These are phyloP conservation scores for Peterozyma toletana DNA, from an alignment of 805 yeast genomes.

Conservation along the genomic window DNA sequence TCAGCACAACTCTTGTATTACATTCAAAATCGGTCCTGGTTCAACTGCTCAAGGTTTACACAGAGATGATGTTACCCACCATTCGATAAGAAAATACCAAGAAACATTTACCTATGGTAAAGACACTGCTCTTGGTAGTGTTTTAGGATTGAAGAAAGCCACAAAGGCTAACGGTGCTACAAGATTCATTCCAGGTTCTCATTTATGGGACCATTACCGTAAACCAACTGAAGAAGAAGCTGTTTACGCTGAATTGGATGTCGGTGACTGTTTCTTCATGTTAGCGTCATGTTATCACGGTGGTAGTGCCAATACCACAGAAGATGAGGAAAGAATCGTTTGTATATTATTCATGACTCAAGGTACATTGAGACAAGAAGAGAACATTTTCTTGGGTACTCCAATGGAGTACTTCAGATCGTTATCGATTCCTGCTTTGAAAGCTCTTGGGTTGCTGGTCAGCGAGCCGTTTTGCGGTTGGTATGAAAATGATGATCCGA, in stretches of 20 bases:
- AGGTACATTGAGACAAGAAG: constrained; percentile 22
- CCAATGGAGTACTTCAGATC: constrained; percentile 18
- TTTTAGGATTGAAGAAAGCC: no score
- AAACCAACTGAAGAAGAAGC: constrained; percentile 16
- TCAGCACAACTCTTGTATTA: constrained; percentile 14
- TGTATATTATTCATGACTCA: constrained; percentile 20
- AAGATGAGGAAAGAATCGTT: constrained; percentile 17
- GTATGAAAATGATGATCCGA: no score
- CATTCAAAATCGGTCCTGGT: constrained; percentile 19
- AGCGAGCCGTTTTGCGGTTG: constrained; percentile 10
- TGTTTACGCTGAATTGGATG: constrained; percentile 19
- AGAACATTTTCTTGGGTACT: constrained; percentile 17
- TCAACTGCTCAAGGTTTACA: constrained; percentile 12
- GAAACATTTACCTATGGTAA: no score
- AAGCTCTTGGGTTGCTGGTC: constrained; percentile 13
- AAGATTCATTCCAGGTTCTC: constrained; percentile 26
- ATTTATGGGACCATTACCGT: constrained; percentile 22
- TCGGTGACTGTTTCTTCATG: constrained; percentile 24
- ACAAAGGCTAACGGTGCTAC: constrained; percentile 4
- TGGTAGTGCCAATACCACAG: constrained; percentile 21
- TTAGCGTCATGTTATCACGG: constrained; percentile 23
- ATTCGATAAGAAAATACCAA: no score
- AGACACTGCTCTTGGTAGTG: no score
- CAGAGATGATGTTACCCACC: no score
- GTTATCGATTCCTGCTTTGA: constrained; percentile 12